Conservation (phyloP, 257 asterid genomes). For the Coffea eugenioides region DNA sequence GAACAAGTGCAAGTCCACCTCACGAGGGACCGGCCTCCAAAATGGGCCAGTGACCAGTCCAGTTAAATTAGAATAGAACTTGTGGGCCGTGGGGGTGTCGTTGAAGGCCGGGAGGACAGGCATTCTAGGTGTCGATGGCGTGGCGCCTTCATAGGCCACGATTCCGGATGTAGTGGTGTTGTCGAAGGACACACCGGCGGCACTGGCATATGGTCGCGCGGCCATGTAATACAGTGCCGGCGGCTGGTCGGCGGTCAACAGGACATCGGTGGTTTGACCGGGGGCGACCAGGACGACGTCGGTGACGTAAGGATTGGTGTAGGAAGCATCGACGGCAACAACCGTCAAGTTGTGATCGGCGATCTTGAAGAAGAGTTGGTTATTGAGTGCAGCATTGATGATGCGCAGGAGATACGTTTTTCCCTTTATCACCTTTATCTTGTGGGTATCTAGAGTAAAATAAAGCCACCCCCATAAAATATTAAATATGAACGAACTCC, state of each 20-base stretch:
- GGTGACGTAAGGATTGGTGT: conserved; percentile 60
- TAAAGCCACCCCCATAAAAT: neutral
- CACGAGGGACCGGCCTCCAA: conserved; percentile 45
- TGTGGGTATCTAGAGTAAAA: conserved; percentile 37
- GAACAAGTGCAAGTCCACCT: conserved; percentile 57
- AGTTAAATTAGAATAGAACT: conserved; percentile 51
- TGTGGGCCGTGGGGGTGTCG: conserved; percentile 72
- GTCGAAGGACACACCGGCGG: conserved; percentile 22
- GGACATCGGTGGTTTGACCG: conserved; percentile 72
- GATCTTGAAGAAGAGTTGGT: conserved; percentile 56
- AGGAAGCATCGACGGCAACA: conserved; percentile 65
- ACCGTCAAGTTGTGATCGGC: conserved; percentile 64
- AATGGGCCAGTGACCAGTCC: conserved; percentile 48
- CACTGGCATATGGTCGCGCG: conserved; percentile 51
- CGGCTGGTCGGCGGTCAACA: conserved; percentile 48
- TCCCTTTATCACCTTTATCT: conserved; percentile 43
- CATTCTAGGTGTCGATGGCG: conserved; percentile 41
- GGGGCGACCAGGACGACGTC: conserved; percentile 65
- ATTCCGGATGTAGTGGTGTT: conserved; percentile 63
- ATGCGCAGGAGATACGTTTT: conserved; percentile 68
- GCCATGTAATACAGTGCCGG: conserved; percentile 71
- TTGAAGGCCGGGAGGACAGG: conserved; percentile 64
- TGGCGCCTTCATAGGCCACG: conserved; percentile 34
- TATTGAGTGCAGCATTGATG: conserved; percentile 75
- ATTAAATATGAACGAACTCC: no score